Evolutionary conservation across 1,284 basidiomycete genomes (phyloP), one percentile per base, ranked within the genome.

Genomic region (Xerocomus amazonicus): DNA sequence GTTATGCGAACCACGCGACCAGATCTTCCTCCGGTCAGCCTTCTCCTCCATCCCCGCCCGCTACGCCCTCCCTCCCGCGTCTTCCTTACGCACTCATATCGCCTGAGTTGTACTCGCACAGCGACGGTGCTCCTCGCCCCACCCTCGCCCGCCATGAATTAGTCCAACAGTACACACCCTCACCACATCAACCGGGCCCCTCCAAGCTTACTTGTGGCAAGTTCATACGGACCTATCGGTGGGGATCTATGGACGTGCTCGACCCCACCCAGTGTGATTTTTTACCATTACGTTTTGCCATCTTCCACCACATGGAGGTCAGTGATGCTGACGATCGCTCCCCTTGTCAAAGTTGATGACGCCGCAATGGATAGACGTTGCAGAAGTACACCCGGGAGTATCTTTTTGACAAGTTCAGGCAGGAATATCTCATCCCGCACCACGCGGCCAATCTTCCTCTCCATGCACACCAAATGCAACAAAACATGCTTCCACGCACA

Each of bases 271-370:
- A 92, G 62, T 84, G 83, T 61, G 89, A 92, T 66, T 92, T 91
- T 66, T 62, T 85, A 39, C 70, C 80, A 43, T 76, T 92, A 50
- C 81, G 87, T 52, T 74, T 75, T 36, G 87, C 86, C 42, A 79
- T 92, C 56, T 89, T 88, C 66, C 83, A 87, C 66, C 86, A 88
- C 66, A 89, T 88, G 85, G 79, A 85, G 78, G 86, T 87, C 72
- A 63, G 75, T 62, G 57, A 51, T 58, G 44, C 53, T 52, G 55
- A 51, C 54, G 27, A 34, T 47, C 57, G 51, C 56, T 51, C 48
- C 52, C 49, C 52, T 56, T 61, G 49, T 58, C 54, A 42, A 53
- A 23, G 36, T 50, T 54, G 50, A 55, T 55, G 49, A 55, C 50
- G 49, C 51, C 38, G 43, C 53, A 45, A 53, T 53, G 55, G 51